Base-by-base conservation (phyloP, 371 early-diverging fungal species). In the Phascolomyces articulosus region DNA sequence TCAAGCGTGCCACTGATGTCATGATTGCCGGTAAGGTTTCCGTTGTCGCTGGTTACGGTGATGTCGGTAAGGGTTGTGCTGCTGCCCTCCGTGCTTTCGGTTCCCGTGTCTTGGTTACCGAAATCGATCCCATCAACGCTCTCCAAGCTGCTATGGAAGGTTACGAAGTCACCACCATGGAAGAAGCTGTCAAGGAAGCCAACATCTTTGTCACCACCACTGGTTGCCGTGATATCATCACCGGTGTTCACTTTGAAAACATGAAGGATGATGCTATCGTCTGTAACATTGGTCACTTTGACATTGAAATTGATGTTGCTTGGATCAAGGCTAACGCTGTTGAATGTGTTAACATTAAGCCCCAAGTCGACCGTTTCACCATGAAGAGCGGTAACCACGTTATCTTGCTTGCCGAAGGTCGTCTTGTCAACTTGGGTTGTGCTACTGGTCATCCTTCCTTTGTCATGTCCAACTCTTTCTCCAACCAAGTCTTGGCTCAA, bases 231-330 rank as follows among this genome's bases (percentile, higher is more conserved):
- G 98, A 98, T 86, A 97, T 99, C 77, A 92, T 98, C 85, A 87
- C 90, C 65, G 95, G 94, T 64, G 89, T 78, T 61, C 97, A 98
- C 90, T 93, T 99, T 80, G 68, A 79, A 56, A 71, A 70, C 68
- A 98, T 99, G 98, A 95, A 95, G 90, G 95, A 98, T 78, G 98
- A 98, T 79, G 90, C 98, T 67, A 97, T 99, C 74, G 97, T 99
- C 68, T 97, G 98, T 92, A 99, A 97, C 93, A 99, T 99, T 88
- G 99, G 99, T 74, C 99, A 99, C 89, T 99, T 98, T 72, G 98
- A 99, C 86, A 88, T 97, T 74, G 99, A 99, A 86, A 94, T 99
- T 70, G 99, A 99, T 82, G 98, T 96, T 62, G 96, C 96, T 59
- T 99, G 99, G 99, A 86, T 99, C 76, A 98, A 97, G 91, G 87